Base-by-base conservation (phyloP, 2,329 filamentous ascomycete species). In the Tolypocladium ophioglossoides region DNA sequence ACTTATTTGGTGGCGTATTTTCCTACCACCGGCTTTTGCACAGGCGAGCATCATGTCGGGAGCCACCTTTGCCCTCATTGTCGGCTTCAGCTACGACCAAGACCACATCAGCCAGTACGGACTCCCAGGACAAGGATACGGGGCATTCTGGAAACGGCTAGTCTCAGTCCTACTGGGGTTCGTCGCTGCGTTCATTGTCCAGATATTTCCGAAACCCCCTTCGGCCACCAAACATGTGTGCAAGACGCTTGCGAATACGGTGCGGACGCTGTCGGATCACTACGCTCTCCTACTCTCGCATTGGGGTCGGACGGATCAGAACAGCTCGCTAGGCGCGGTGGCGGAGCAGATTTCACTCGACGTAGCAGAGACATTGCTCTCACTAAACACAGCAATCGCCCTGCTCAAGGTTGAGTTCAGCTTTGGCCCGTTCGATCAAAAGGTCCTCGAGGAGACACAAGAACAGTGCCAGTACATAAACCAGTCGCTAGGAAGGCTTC, bases 201-300 rank as follows among this genome's bases (percentile, higher is more conserved):
- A 78, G 53, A 54, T 78, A 0, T 72, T 78, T 51, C 76, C 76
- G 0, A 66, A 65, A 0, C 75, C 76, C 0, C 75, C 75, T 0
- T 78, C 75, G 0, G 74, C 74, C 0, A 72, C 74, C 0, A 66
- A 63, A 0, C 73, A 77, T 53, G 66, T 76, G 40, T 68, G 70
- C 58, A 74, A 73, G 40, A 70, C 72, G 0, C 69, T 79, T 0
- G 74, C 77, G 0, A 70, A 73, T 41, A 63, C 67, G 0, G 62
- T 78, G 2, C 68, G 72, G 11, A 68, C 69, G 0, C 56, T 78
- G 1, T 72, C 72, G 0, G 73, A 77, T 54, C 76, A 78, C 57
- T 78, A 79, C 53, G 75, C 77, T 0, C 66, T 78, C 0, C 58
- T 78, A 0, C 58, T 78, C 0, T 76, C 75, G 0, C 69, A 72